phyloP scores from a whole-genome alignment of 345 rosid genomes.

The Rhodamnia argentea region DNA sequence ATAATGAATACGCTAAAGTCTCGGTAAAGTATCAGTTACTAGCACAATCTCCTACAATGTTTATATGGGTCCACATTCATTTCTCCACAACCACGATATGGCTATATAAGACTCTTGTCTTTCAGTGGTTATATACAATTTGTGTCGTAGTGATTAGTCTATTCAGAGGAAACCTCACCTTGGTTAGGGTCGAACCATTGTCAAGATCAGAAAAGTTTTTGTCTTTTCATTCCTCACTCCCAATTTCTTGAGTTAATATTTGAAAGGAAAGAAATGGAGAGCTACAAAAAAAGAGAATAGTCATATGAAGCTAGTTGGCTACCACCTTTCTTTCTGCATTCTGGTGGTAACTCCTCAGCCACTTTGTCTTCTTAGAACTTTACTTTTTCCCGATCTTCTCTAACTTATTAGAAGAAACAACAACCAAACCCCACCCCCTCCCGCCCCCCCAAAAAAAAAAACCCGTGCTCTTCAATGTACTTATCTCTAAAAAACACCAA shows the following conservation, averaged over 20 bases:
- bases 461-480: background rate
- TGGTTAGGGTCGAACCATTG: background rate
- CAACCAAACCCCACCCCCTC: too few relatives aligned
- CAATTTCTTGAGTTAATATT: background rate
- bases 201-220: background rate
- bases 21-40: background rate
- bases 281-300: background rate
- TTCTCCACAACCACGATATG: background rate
- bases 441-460: too few relatives aligned
- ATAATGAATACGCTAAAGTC: background rate
- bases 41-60: background rate
- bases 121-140: background rate
- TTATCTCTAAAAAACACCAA: background rate
- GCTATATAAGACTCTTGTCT: background rate
- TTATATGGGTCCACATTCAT: background rate
- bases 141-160: background rate
- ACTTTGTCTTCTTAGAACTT: background rate
- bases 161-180: background rate
- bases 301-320: background rate
- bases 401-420: background rate
- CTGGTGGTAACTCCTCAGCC: background rate
- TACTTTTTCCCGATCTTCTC: background rate
- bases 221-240: background rate
- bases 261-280: background rate
- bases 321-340: background rate